These are phyloP conservation scores for Pyrenophora tritici-repentis DNA, from an alignment of 2,329 filamentous ascomycete species.

Conservation along the genomic window DNA sequence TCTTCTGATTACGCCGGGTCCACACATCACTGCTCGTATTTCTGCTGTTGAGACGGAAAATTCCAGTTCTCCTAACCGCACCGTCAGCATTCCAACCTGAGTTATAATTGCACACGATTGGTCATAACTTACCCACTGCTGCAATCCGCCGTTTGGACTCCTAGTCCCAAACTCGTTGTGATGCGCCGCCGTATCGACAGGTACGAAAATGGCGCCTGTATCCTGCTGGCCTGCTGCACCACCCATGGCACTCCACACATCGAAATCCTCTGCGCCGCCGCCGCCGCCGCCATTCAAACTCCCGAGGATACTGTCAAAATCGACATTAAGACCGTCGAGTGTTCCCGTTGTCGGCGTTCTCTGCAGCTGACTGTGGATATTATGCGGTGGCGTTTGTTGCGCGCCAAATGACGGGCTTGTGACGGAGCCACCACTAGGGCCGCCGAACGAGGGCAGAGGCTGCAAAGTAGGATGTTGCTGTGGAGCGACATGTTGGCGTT, in stretches of 20 bases:
- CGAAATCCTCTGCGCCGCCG: slow-evolving; percentile 27
- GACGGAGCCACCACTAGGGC: slow-evolving; percentile 10
- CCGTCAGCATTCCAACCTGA: not conserved
- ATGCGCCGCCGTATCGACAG: slow-evolving; percentile 31
- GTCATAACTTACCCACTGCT: slow-evolving; percentile 38
- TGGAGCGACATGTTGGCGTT: slow-evolving; percentile 25
- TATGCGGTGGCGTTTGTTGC: slow-evolving; percentile 6
- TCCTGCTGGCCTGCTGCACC: slow-evolving; percentile 26
- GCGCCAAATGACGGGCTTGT: slow-evolving; percentile 17
- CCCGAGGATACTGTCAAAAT: slow-evolving; percentile 41
- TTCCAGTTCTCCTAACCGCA: slow-evolving; percentile 34
- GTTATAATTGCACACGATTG: too few species aligned
- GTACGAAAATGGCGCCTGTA: slow-evolving; percentile 44
- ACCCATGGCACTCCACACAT: slow-evolving; percentile 30
- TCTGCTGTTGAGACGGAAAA: slow-evolving; percentile 30
- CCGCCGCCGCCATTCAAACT: slow-evolving; percentile 25
- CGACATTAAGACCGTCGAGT: slow-evolving; percentile 37
- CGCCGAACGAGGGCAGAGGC: slow-evolving; percentile 25
- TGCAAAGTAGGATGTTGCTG: slow-evolving; percentile 39
- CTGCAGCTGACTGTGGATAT: slow-evolving; percentile 26
- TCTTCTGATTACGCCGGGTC: too few species aligned
- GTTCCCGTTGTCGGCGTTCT: slow-evolving; percentile 24
- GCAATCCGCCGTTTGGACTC: slow-evolving; percentile 34
- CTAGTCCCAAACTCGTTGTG: slow-evolving; percentile 25
- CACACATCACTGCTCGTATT: slow-evolving; percentile 21